Evolutionary conservation across 306 rosid genomes (phyloP).

Genomic region (Trifolium repens): DNA sequence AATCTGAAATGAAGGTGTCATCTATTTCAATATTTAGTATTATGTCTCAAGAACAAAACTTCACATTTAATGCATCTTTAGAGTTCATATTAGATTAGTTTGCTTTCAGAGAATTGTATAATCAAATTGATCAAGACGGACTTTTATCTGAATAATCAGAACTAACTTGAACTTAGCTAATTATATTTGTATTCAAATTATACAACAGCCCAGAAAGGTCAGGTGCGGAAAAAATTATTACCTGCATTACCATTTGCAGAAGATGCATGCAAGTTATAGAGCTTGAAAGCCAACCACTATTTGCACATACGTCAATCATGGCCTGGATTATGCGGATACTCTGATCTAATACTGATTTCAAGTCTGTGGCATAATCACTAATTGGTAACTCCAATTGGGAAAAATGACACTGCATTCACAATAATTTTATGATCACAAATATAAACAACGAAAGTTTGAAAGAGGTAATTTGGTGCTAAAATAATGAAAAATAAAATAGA

Average conservation of each 20-base stretch:
- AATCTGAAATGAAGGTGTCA: neutral
- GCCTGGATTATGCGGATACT: constrained; percentile 97
- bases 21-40: neutral
- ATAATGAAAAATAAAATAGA: constrained; percentile 25
- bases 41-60: neutral
- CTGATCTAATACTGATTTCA: constrained; percentile 95
- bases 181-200: constrained; percentile 12
- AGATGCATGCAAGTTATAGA: constrained; percentile 90
- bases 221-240: constrained; percentile 43
- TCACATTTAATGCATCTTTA: neutral
- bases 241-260: constrained; percentile 99
- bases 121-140: neutral
- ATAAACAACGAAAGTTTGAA: constrained; percentile 14
- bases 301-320: constrained; percentile 96
- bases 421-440: constrained; percentile 27
- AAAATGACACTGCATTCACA: constrained; percentile 80
- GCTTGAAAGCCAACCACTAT: constrained; percentile 96
- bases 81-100: constrained; percentile 1
- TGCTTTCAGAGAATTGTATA: constrained; percentile 11
- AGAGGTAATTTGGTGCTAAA: neutral
- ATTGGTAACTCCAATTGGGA: constrained; percentile 90
- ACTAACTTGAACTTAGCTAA: constrained; percentile 15
- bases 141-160: neutral
- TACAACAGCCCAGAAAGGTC: constrained; percentile 18
- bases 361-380: constrained; percentile 90